A percentile compares a stretch with the other conserved stretches of the same genome.
phyloP scores from a whole-genome alignment of 1,139 yeast genomes.

The Saccharomyces hybrid region DNA sequence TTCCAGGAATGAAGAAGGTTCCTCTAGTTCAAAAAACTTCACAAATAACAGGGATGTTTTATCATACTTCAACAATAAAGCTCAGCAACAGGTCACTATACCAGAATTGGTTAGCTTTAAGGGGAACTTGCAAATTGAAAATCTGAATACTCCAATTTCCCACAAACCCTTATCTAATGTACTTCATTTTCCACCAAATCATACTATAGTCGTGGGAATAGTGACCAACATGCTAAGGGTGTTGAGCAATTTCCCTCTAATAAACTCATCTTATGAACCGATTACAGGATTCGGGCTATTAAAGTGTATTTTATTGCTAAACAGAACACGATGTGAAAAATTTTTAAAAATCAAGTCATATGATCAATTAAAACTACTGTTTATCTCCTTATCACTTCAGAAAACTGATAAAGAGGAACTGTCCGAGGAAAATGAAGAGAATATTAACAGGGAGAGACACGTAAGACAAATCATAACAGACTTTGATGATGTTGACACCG shows the following conservation, averaged over 20 bases:
- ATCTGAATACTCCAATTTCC: conserved; percentile 27
- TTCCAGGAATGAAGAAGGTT: neutral
- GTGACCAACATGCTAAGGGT: conserved; percentile 33
- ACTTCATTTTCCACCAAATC: conserved; percentile 31
- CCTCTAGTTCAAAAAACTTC: neutral
- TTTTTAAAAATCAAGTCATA: conserved; percentile 32
- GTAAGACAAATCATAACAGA: conserved; percentile 18
- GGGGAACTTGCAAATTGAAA: conserved; percentile 24
- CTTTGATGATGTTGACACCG: conserved; percentile 32
- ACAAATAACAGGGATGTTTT: conserved; percentile 6
- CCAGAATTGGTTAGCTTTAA: conserved; percentile 22
- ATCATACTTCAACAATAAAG: conserved; percentile 13
- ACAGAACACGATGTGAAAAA: conserved; percentile 32
- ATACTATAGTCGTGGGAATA: conserved; percentile 26
- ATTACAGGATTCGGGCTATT: conserved; percentile 38
- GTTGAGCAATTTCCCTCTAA: conserved; percentile 40
- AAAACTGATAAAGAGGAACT: conserved; percentile 28
- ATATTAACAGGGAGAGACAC: conserved; percentile 9
- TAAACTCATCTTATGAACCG: conserved; percentile 30
- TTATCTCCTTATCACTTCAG: conserved; percentile 33
- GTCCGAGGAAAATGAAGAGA: conserved; percentile 6
- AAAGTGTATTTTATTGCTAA: conserved; percentile 37
- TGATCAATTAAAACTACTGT: conserved; percentile 35
- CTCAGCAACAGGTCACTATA: conserved; percentile 15
- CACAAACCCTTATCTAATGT: conserved; percentile 26